Percentiles rank a stretch among this genome's conserved stretches.
phyloP scores from a whole-genome alignment of 306 rosid species.

The Corylus americana region DNA sequence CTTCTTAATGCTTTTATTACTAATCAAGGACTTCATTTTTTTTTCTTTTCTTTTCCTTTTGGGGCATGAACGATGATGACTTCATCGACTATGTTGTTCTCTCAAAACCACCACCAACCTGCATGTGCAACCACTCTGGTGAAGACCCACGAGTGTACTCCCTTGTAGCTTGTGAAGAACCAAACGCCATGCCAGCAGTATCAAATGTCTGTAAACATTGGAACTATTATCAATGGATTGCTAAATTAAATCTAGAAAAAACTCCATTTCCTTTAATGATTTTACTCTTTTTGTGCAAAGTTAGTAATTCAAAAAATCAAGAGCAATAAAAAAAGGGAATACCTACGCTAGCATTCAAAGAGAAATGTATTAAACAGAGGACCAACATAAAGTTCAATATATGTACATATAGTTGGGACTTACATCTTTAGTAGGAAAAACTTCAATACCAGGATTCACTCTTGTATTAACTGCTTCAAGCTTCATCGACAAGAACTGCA shows the following conservation, averaged over 20 bases:
- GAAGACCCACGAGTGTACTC: slow-evolving; percentile 75
- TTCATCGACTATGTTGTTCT: slow-evolving; percentile 56
- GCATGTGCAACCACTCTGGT: slow-evolving; percentile 96
- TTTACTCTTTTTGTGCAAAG: background rate
- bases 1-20: slow-evolving; percentile 54
- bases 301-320: background rate
- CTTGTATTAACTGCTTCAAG: slow-evolving; percentile 88
- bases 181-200: slow-evolving; percentile 53
- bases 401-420: slow-evolving; percentile 24
- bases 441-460: slow-evolving; percentile 62
- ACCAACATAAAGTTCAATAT: background rate
- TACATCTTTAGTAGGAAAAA: slow-evolving; percentile 80
- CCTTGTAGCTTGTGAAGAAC: slow-evolving; percentile 70
- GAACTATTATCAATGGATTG: background rate
- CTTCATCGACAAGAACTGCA: slow-evolving; percentile 94
- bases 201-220: slow-evolving; percentile 66
- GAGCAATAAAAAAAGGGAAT: background rate
- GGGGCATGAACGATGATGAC: slow-evolving; percentile 21
- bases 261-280: slow-evolving; percentile 2
- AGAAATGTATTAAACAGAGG: slow-evolving; percentile 5
- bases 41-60: background rate
- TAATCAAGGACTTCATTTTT: slow-evolving; percentile 6
- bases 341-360: background rate
- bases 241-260: slow-evolving; percentile 8
- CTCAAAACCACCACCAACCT: slow-evolving; percentile 84